Percentiles rank a stretch among this genome's conserved stretches.
Evolutionary conservation across 306 rosid genomes (phyloP).

Genomic region (Cyamopsis tetragonoloba): DNA sequence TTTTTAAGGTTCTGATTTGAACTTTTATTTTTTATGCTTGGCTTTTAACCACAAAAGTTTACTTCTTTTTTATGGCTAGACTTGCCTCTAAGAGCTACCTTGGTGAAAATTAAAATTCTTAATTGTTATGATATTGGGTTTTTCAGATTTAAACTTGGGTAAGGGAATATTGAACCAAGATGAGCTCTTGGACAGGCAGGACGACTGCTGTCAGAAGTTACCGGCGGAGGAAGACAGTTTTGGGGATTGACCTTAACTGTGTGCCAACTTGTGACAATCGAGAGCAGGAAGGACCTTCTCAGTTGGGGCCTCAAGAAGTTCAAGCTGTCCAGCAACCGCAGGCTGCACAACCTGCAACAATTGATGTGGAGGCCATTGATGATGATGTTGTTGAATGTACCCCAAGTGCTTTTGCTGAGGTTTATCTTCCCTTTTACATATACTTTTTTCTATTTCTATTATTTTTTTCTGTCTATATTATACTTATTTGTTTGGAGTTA

Average conservation of each 20-base stretch:
- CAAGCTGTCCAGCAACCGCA: conserved; percentile 22
- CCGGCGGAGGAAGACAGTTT: conserved; percentile 37
- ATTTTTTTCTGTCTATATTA: background rate
- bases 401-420: conserved; percentile 84
- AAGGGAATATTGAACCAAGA: conserved; percentile 2
- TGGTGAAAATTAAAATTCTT: background rate
- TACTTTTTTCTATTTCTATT: conserved; percentile 2
- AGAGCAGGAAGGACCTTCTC: conserved; percentile 40
- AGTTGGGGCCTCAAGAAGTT: conserved; percentile 25
- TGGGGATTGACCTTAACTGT: conserved; percentile 39
- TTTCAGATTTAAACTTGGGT: conserved; percentile 17
- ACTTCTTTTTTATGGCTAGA: background rate
- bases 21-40: background rate
- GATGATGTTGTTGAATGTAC: conserved; percentile 82
- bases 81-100: background rate
- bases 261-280: conserved; percentile 29
- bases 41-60: background rate
- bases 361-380: conserved; percentile 87
- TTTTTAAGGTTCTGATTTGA: background rate
- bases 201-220: conserved; percentile 25
- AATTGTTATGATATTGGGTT: background rate
- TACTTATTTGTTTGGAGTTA: background rate
- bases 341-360: conserved; percentile 33
- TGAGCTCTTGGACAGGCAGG: conserved; percentile 30
- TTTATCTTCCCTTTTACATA: conserved; percentile 13